Percentiles rank a stretch among this genome's conserved stretches.
phyloP scores from a whole-genome alignment of 345 rosid species.

The Arabis hirsuta region DNA sequence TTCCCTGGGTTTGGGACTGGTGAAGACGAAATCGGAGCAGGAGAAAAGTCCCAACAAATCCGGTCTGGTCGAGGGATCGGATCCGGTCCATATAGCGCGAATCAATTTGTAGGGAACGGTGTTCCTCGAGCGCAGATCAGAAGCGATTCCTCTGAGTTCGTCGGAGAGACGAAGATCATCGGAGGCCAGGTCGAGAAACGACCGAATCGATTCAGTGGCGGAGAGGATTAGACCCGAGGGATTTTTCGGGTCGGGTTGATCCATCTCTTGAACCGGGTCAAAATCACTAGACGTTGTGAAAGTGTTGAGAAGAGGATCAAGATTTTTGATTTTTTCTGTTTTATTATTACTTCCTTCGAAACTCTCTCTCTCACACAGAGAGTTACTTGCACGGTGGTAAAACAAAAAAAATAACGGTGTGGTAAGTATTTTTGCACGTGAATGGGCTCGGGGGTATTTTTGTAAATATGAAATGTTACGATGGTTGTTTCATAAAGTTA shows the following conservation, averaged over 20 bases:
- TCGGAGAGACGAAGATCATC: slow-evolving; percentile 55
- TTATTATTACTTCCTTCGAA: no score
- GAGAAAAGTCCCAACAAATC: slow-evolving; percentile 54
- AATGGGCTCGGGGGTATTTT: not conserved
- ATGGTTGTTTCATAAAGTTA: slow-evolving; percentile 6
- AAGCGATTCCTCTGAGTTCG: slow-evolving; percentile 60
- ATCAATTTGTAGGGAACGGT: slow-evolving; percentile 60
- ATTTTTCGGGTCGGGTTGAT: slow-evolving; percentile 39
- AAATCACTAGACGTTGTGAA: not conserved
- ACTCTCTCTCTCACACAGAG: no score
- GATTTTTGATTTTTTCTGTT: no score
- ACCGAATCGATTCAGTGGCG: slow-evolving; percentile 33
- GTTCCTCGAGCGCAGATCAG: slow-evolving; percentile 50
- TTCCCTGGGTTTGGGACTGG: slow-evolving; percentile 74
- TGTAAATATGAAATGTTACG: not conserved
- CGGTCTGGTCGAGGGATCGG: slow-evolving; percentile 56
- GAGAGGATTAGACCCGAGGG: slow-evolving; percentile 37
- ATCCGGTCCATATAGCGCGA: slow-evolving; percentile 62
- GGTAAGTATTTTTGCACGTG: no score
- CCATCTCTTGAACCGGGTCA: slow-evolving; percentile 27
- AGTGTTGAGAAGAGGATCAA: no score
- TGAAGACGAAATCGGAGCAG: slow-evolving; percentile 61
- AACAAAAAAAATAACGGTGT: no score
- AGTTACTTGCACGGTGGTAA: no score
- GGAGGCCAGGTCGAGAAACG: slow-evolving; percentile 41